Conservation (phyloP, 768 basidiomycete species). For the Pleurotus tuoliensis region DNA sequence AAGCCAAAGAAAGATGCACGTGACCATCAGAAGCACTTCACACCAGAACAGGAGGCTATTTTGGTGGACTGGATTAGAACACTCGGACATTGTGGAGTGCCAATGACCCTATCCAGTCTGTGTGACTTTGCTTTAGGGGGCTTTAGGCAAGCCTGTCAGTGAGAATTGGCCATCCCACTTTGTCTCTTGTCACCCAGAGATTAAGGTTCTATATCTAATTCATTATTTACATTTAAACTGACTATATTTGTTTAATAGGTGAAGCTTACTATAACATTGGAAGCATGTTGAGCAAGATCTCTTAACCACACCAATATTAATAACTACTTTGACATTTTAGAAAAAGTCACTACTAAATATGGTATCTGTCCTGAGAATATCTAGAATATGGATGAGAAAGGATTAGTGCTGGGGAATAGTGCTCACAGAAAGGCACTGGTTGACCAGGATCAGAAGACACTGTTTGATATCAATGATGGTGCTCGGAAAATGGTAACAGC, state of each 20-base stretch:
- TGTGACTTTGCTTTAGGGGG: not conserved
- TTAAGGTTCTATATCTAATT: not conserved
- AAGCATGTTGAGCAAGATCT: slow-evolving; percentile 16
- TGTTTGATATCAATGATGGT: slow-evolving; percentile 21
- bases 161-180: slow-evolving; percentile 3
- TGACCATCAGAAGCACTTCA: not conserved
- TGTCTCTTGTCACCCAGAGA: not conserved
- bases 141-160: not conserved
- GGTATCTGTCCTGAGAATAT: slow-evolving; percentile 23
- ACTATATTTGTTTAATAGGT: slow-evolving; percentile 8
- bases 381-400: slow-evolving; percentile 31
- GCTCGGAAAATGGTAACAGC: slow-evolving; percentile 38
- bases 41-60: not conserved
- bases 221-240: not conserved
- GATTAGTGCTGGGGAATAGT: slow-evolving; percentile 21
- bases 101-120: not conserved
- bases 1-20: not conserved
- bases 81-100: not conserved
- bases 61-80: not conserved
- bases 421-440: slow-evolving; percentile 15
- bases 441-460: slow-evolving; percentile 11
- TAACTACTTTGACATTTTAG: slow-evolving; percentile 20
- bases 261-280: slow-evolving; percentile 11
- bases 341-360: slow-evolving; percentile 17
- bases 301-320: slow-evolving; percentile 28